Conservation (phyloP, 139 green algal species). For the Microglena sp. region DNA sequence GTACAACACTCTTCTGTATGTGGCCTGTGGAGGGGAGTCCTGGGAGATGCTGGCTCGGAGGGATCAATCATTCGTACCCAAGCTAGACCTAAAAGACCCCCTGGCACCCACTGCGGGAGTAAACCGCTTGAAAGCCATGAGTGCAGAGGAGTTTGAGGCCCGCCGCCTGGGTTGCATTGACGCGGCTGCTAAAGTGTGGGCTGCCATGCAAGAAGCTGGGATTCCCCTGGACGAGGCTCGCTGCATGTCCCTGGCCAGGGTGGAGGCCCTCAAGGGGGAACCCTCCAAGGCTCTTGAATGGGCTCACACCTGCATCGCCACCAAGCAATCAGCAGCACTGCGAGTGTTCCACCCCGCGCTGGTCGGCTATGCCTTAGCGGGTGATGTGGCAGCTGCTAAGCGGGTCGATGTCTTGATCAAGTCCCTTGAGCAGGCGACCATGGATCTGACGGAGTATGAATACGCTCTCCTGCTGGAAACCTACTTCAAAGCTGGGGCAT, state of each 20-base stretch:
- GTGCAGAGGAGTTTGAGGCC: neutral
- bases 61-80: no score
- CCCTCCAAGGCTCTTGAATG: slow-evolving; percentile 11
- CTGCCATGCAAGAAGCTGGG: neutral
- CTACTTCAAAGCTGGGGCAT: no score
- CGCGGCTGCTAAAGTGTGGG: neutral
- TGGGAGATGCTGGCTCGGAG: slow-evolving; percentile 19
- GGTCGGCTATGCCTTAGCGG: slow-evolving; percentile 16
- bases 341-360: slow-evolving; percentile 26
- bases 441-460: slow-evolving; percentile 59
- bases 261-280: slow-evolving; percentile 20
- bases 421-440: no score
- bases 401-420: no score
- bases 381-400: slow-evolving; percentile 1
- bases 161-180: neutral
- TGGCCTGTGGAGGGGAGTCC: slow-evolving; percentile 7
- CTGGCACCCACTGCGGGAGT: neutral
- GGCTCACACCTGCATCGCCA: slow-evolving; percentile 3
- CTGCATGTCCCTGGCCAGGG: slow-evolving; percentile 21
- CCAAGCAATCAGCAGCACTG: slow-evolving; percentile 11
- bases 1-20: slow-evolving; percentile 15
- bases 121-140: no score
- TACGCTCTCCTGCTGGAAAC: slow-evolving; percentile 55
- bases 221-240: slow-evolving; percentile 9
- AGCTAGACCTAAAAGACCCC: neutral